Evolutionary conservation across 2,329 filamentous ascomycete species (phyloP).

Genomic region (Fusarium falciforme): DNA sequence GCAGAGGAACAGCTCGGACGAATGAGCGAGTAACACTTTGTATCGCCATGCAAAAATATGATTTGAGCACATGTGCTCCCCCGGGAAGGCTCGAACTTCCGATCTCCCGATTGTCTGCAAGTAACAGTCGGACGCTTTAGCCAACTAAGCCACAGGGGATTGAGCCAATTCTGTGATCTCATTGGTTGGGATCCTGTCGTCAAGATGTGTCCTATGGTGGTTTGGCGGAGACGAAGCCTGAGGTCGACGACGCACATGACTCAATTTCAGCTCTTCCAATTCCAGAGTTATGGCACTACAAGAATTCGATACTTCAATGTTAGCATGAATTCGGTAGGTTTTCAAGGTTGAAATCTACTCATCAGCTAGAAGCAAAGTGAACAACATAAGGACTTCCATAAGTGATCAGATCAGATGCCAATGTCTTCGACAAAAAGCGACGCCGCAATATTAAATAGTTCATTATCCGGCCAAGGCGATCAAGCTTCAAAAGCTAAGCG

Average conservation of each 20-base stretch:
- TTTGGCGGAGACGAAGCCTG: neutral
- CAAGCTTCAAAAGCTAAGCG: neutral
- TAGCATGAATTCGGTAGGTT: neutral
- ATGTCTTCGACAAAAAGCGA: neutral
- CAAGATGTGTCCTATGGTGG: neutral
- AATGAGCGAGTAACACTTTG: neutral
- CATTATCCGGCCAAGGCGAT: neutral
- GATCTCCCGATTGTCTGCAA: constrained; percentile 45
- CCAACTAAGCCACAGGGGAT: constrained; percentile 42
- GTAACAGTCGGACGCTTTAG: constrained; percentile 43
- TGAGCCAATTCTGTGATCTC: neutral
- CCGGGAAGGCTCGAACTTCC: constrained; percentile 47
- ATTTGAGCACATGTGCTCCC: constrained; percentile 22
- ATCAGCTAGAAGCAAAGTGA: neutral
- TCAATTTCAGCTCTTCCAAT: neutral
- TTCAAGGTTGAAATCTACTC: neutral
- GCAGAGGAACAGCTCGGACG: neutral
- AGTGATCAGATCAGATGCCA: neutral
- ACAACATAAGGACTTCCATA: neutral
- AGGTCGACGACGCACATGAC: neutral
- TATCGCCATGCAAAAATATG: neutral
- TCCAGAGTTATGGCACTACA: neutral
- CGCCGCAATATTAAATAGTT: neutral
- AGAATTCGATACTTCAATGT: neutral
- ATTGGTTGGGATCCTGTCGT: neutral